Base-by-base conservation (phyloP, 129 eudicot species). In the Smallanthus sonchifolius region DNA sequence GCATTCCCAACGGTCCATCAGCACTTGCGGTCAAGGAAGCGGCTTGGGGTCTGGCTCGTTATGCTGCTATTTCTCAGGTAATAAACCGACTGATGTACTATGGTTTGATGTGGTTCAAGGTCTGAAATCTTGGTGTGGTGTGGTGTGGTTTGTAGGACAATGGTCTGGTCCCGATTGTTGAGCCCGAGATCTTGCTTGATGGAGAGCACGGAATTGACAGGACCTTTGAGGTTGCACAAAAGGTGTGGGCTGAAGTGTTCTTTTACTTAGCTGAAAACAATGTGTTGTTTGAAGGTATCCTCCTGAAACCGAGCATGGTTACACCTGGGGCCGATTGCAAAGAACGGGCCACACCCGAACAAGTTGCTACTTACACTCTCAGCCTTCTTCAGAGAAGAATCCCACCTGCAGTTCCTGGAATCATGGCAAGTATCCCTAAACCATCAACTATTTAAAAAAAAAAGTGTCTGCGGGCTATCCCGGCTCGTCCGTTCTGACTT, bases 11-110 rank as follows among this genome's bases (percentile, higher is more conserved):
- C n/a, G 96, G 96, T 28, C 96, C 96, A 7, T 76, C 93, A 65
- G 96, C 88, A 17, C 92, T 90, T 66, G 96, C 96, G 2, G 96
- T 90, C 71, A 90, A 90, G 85, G 96, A 90, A 83, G 96, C 96
- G 14, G 96, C 96, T 30, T 90, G 96, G 96, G 96, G 93, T 76
- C 83, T 90, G 40, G 96, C 96, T 61, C 87, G 96, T 82, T 90
- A 90, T 13, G 96, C 93, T 55, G 90, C 96, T 64, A 90, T 90
- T 71, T 90, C 96, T 68, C 96, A 90, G 87, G 96, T 87, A 74
- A 75, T 16, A 42, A 51, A 39, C 51, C 16, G 48, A 20, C 67
- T 40, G 67, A 47, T 49, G 36, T 20, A 63, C 20, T n/a, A 35
- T 47, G 75, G 70, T 24, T 77, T 10, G 8, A 52, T 71, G 67